A percentile compares a stretch with the other conserved stretches of the same genome.
phyloP scores from a whole-genome alignment of 2,329 filamentous ascomycete genomes.

The Trichoderma afroharzianum region DNA sequence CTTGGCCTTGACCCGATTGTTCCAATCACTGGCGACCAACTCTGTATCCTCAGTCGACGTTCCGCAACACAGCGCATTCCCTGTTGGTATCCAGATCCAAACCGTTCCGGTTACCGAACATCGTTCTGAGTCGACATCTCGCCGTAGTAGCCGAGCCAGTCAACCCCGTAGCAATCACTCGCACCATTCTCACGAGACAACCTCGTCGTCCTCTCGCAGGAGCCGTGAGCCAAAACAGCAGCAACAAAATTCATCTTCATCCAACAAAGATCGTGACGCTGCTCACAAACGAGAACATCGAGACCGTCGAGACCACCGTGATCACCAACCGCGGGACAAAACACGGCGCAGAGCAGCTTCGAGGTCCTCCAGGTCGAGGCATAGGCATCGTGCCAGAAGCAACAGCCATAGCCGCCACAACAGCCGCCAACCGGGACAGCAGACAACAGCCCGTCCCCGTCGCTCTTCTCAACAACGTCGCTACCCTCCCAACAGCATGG shows the following conservation, averaged over 20 bases:
- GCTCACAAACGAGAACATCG: neutral
- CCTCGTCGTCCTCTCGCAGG: neutral
- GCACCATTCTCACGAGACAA: neutral
- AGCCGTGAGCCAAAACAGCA: conserved; percentile 3
- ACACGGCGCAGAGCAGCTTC: neutral
- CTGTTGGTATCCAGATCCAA: conserved; percentile 11
- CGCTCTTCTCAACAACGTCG: neutral
- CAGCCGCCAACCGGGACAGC: conserved; percentile 2
- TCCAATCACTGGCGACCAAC: conserved; percentile 14
- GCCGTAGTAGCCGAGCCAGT: conserved; percentile 1
- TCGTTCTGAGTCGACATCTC: neutral
- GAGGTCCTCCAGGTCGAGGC: conserved; percentile 9
- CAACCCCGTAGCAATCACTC: neutral
- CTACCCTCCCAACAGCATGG: conserved; percentile 22
- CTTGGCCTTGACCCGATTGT: conserved; percentile 7
- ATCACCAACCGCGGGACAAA: neutral
- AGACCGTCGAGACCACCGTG: neutral
- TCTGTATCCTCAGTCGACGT: conserved; percentile 15
- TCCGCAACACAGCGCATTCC: conserved; percentile 9
- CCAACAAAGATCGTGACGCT: neutral
- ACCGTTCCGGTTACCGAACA: conserved; percentile 6
- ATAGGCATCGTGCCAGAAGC: neutral
- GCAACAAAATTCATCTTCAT: neutral
- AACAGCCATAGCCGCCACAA: conserved; percentile 7
- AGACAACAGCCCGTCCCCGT: neutral